Evolutionary conservation across 371 early-diverging fungal species (phyloP), one percentile per base, ranked within the genome.

Genomic region (Lichtheimia ornata): DNA sequence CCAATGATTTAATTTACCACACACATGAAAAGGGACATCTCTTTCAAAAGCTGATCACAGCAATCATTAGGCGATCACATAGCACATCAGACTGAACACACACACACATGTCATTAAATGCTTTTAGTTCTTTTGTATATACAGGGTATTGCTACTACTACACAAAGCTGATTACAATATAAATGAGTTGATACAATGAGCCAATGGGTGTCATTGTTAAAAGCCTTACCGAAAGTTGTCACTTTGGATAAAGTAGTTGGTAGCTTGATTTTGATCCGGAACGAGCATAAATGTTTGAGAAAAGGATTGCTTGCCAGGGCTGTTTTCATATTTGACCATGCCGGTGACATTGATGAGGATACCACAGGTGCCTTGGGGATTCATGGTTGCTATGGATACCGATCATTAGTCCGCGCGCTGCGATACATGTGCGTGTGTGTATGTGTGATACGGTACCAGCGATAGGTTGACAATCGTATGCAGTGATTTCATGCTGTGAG

Each of bases 401-500:
- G 9, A 13, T 14, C 22, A 18, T 35, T 35, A 35, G 9, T 35
- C 35, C 35, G 9, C 22, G 22, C 22, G 35, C 41, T 15, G n/a
- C 24, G 30, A 43, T 28, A 20, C 11, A 35, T 11, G 22, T 22
- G 22, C 2, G 22, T 1, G 22, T 22, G 22, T 22, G 22, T 22
- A 2, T 1, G 22, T 22, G 35, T 35, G 35, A 42, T 18, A 41
- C 28, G 42, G 59, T 66, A 82, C 81, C 71, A 55, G 80, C 68
- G 6, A 91, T 63, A 9, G 89, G 90, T 35, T 91, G 91, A 43
- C 83, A 84, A 66, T 91, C 88, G 57, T 85, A 89, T 2, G 82
- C 65, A 54, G 76, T 76, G 18, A 88, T 54, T 47, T 81, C 74
- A 68, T 91, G 91, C 22, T 82, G 85, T 6, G 86, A 83, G 25